Evolutionary conservation across 768 basidiomycete species (phyloP).

Genomic region (Russula vinacea): DNA sequence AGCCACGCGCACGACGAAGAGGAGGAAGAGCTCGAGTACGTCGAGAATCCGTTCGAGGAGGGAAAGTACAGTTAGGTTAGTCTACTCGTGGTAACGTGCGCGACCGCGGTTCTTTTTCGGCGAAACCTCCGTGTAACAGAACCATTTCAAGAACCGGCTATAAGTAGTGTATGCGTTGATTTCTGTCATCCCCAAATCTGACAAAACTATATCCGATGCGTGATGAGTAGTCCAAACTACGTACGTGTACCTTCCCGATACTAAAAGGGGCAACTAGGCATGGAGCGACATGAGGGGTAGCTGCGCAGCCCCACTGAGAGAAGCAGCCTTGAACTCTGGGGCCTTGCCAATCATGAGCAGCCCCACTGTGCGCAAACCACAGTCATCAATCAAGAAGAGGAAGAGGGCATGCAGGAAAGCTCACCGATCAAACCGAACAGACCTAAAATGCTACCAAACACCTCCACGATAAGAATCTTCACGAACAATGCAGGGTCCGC

Average conservation of each 20-base stretch:
- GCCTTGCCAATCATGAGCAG: slow-evolving; percentile 73
- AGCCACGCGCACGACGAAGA: slow-evolving; percentile 25
- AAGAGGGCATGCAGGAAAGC: slow-evolving; percentile 34
- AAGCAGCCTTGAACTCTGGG: slow-evolving; percentile 51
- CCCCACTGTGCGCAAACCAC: slow-evolving; percentile 52
- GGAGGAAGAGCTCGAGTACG: slow-evolving; percentile 31
- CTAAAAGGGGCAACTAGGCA: background rate
- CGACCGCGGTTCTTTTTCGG: background rate
- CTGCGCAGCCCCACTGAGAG: slow-evolving; percentile 8
- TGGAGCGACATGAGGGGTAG: slow-evolving; percentile 12
- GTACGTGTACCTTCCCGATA: background rate
- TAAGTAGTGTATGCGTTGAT: slow-evolving; percentile 4
- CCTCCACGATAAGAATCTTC: slow-evolving; percentile 95
- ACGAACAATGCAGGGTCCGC: slow-evolving; percentile 94
- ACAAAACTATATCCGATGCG: background rate
- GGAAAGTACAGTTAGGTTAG: slow-evolving; percentile 19
- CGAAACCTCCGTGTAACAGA: slow-evolving; percentile 10
- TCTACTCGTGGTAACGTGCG: background rate
- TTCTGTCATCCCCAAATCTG: background rate
- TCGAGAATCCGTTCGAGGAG: slow-evolving; percentile 34
- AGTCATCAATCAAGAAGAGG: slow-evolving; percentile 10
- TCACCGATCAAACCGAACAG: slow-evolving; percentile 89
- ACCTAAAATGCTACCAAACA: slow-evolving; percentile 88
- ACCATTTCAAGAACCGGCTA: background rate
- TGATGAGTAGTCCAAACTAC: background rate